Evolutionary conservation across 345 rosid species (phyloP), one percentile per base, ranked within the genome.

Genomic region (Citrus cavaleriei): DNA sequence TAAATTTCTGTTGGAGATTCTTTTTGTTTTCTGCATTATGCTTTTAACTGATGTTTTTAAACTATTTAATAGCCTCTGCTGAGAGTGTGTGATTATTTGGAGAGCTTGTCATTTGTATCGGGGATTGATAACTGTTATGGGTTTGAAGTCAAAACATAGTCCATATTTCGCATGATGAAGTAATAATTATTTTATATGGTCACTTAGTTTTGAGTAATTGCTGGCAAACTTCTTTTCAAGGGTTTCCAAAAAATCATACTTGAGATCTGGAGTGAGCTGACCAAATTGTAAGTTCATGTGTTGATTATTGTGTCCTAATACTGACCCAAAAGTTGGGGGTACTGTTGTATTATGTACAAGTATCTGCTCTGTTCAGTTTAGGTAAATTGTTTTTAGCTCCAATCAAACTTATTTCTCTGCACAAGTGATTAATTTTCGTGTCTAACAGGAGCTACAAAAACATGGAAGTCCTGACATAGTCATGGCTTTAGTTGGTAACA

Each of bases 391-490:
- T 70, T n/a, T 73, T 72, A 8, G 27, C 59, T 59, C 76, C 14
- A 5, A 46, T 78, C 21, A n/a, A 62, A 34, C 58, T 27, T n/a
- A 7, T 51, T 32, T 51, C 3, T 65, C 42, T 34, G 32, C 72
- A 61, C 18, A 21, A 78, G 49, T 42, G 63, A 46, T 35, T 69
- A 70, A 25, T 72, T 68, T n/a, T 42, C 75, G n/a, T 73, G 19
- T 87, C 68, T 72, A 49, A 78, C 90, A 95, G 99, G 98, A 95
- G 85, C 87, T 95, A 77, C 98, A 95, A 83, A 95, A 95, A 82
- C 99, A 95, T 79, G 99, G 99, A 77, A 91, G 93, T 88, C 93
- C 98, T 72, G 94, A 92, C 78, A 95, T 95, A 84, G 96, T 95
- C 42, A 86, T 93, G 97, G 97, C 98, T 82, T 86, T 95, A 83